These are phyloP conservation scores for Oryza meridionalis DNA, from an alignment of 176 grass and related monocot genomes.

Conservation along the genomic window DNA sequence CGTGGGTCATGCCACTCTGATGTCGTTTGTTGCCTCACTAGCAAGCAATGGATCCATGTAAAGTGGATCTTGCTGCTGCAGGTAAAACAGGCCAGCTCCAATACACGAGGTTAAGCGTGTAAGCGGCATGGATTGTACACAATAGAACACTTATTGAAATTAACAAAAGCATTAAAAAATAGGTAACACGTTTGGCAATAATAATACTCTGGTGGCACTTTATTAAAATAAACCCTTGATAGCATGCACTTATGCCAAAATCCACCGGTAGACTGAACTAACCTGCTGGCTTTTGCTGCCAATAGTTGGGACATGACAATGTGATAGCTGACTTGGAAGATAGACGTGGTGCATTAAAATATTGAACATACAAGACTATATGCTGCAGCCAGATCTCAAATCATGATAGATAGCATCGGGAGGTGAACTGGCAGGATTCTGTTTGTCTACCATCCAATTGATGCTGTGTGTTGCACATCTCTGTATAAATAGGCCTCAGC, in stretches of 20 bases:
- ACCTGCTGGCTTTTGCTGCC: conserved; percentile 34
- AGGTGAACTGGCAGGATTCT: conserved; percentile 32
- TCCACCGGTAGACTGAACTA: conserved; percentile 11
- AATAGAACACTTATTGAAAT: background rate
- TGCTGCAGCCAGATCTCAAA: conserved; percentile 24
- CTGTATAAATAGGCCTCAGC: conserved; percentile 27
- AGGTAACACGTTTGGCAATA: background rate
- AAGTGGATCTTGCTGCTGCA: background rate
- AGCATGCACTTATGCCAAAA: conserved; percentile 31
- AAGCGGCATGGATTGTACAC: background rate
- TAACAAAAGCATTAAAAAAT: background rate
- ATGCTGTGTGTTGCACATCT: background rate
- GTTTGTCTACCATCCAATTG: background rate
- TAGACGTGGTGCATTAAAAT: background rate
- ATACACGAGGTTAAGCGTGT: background rate
- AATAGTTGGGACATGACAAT: conserved; percentile 33
- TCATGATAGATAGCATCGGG: conserved; percentile 29
- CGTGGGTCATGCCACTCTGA: background rate
- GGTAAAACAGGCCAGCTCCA: background rate
- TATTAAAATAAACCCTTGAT: background rate
- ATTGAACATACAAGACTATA: background rate
- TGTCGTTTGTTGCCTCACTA: background rate
- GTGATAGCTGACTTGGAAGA: conserved; percentile 18
- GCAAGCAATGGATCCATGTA: background rate
- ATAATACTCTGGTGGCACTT: background rate